Conservation (phyloP, 345 rosid species). For the Lagerstroemia speciosa region DNA sequence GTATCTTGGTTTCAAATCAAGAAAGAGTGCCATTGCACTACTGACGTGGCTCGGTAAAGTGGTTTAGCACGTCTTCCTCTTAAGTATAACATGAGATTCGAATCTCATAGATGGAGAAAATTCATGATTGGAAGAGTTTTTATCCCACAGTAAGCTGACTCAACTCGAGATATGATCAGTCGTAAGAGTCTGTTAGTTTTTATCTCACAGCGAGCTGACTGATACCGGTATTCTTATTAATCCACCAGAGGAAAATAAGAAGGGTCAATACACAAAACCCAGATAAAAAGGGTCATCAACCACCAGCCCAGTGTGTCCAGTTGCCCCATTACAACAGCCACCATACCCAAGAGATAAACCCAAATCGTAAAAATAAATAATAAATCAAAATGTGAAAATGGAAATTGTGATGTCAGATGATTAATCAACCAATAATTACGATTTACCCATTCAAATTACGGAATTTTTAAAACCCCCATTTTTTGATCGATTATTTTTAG, state of each 20-base stretch:
- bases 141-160: no score
- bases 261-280: neutral
- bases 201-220: no score
- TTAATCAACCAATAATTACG: neutral
- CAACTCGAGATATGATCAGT: no score
- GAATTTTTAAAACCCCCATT: neutral
- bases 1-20: no score
- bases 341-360: neutral
- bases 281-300: neutral
- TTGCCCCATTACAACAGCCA: conserved; percentile 1
- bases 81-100: no score
- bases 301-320: neutral
- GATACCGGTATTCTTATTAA: no score
- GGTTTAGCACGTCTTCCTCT: no score
- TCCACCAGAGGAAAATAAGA: neutral
- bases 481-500: neutral
- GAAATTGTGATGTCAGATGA: neutral
- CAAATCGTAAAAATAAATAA: neutral
- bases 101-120: no score
- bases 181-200: no score
- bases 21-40: no score
- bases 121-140: no score
- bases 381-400: neutral
- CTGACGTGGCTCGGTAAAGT: no score
- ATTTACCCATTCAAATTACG: neutral